phyloP scores from a whole-genome alignment of 805 yeast species.

The Sugiyamaella floridensis region DNA sequence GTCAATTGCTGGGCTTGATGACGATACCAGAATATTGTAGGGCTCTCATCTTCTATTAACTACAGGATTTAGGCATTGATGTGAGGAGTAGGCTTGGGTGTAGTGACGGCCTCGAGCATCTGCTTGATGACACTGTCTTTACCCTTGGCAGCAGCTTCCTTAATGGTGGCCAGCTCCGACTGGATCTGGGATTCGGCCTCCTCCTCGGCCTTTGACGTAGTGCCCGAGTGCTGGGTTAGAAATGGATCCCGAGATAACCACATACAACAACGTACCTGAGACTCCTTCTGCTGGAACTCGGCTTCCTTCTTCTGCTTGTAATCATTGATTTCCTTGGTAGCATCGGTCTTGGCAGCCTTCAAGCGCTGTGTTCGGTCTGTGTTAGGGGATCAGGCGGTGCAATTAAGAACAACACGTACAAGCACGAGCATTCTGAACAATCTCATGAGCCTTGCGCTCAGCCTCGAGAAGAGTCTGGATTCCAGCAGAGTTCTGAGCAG shows the following conservation, averaged over 20 bases:
- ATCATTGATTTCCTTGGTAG: constrained; percentile 77
- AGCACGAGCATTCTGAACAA: constrained; percentile 87
- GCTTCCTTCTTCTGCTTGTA: constrained; percentile 79
- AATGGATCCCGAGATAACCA: neutral
- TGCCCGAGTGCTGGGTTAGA: constrained; percentile 49
- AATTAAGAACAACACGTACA: constrained; percentile 40
- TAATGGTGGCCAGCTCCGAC: constrained; percentile 61
- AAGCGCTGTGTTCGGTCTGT: constrained; percentile 72
- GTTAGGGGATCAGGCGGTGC: constrained; percentile 2
- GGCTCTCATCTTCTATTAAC: neutral
- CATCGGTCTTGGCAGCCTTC: constrained; percentile 92
- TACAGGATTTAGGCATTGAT: constrained; percentile 48
- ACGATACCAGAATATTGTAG: neutral
- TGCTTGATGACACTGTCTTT: constrained; percentile 62
- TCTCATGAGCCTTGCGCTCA: constrained; percentile 95
- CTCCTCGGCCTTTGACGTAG: constrained; percentile 67
- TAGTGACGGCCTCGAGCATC: constrained; percentile 69
- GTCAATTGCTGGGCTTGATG: too few species aligned
- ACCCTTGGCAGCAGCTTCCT: constrained; percentile 55
- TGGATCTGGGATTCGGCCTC: constrained; percentile 73
- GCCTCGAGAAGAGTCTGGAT: constrained; percentile 72
- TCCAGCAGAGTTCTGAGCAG: constrained; percentile 46
- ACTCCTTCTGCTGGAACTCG: constrained; percentile 68
- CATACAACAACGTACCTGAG: constrained; percentile 35
- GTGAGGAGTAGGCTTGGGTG: constrained; percentile 79